Conservation (phyloP, 495 filamentous ascomycete species). For the Penicillium simplicissimum region DNA sequence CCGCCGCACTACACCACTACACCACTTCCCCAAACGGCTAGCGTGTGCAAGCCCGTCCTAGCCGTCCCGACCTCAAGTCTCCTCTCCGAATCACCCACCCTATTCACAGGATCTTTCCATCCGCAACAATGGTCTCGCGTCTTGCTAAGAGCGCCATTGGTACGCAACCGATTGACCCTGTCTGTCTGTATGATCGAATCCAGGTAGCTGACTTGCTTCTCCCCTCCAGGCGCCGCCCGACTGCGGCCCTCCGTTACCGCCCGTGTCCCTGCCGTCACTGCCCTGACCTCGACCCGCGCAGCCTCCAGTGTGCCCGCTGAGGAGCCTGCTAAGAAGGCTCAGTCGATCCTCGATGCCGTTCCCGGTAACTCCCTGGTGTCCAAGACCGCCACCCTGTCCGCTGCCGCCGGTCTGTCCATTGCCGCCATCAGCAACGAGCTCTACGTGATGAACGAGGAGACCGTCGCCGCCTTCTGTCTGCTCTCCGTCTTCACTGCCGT, state of each 20-base stretch:
- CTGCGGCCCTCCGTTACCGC: constrained; percentile 72
- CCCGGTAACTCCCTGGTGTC: constrained; percentile 82
- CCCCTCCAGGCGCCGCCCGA: constrained; percentile 75
- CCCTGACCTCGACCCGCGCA: constrained; percentile 64
- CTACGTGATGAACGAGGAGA: constrained; percentile 98
- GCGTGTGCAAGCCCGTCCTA: constrained; percentile 82
- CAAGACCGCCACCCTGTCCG: constrained; percentile 95
- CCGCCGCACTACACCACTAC: constrained; percentile 59
- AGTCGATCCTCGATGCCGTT: constrained; percentile 89
- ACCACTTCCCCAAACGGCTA: constrained; percentile 71
- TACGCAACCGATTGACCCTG: constrained; percentile 49
- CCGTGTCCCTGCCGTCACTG: constrained; percentile 72
- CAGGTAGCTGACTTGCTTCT: constrained; percentile 29
- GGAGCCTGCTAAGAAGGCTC: constrained; percentile 91
- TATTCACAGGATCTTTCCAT: constrained; percentile 38
- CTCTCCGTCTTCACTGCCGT: constrained; percentile 86
- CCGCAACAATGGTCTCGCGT: constrained; percentile 87
- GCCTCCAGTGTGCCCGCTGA: constrained; percentile 75
- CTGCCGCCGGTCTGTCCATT: constrained; percentile 82
- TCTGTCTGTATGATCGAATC: constrained; percentile 14
- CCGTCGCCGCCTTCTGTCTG: constrained; percentile 84
- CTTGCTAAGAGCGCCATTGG: constrained; percentile 88
- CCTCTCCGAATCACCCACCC: constrained; percentile 49
- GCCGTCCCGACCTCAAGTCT: constrained; percentile 62
- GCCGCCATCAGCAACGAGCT: constrained; percentile 99